These are phyloP conservation scores for Austroboletus festivus DNA, from an alignment of 768 basidiomycete species.

Conservation along the genomic window DNA sequence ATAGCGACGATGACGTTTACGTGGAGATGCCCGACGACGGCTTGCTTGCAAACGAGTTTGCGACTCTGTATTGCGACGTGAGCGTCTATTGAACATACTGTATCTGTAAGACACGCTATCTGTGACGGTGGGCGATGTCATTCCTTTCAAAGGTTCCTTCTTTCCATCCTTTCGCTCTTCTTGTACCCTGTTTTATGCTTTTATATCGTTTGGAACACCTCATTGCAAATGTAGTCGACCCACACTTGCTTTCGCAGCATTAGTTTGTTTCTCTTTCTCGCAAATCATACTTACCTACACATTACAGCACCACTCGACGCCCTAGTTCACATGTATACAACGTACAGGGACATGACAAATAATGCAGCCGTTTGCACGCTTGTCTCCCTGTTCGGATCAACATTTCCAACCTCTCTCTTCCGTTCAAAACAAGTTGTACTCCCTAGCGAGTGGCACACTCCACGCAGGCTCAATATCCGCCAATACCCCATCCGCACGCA, in stretches of 20 bases:
- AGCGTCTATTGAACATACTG: conserved; percentile 17
- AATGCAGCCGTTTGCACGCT: background rate
- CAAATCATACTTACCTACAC: background rate
- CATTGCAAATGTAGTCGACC: conserved; percentile 13
- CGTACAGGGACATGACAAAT: background rate
- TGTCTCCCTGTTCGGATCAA: background rate
- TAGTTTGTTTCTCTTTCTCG: too few relatives aligned
- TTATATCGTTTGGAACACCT: conserved; percentile 11
- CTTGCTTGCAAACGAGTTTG: conserved; percentile 19
- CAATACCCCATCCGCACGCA: conserved; percentile 71
- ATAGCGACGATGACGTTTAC: background rate
- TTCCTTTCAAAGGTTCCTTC: background rate
- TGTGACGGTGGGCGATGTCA: background rate
- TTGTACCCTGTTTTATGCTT: conserved; percentile 22
- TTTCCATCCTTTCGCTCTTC: background rate
- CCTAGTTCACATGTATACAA: conserved; percentile 3
- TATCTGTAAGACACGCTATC: background rate
- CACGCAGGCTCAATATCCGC: conserved; percentile 49
- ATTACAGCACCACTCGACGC: background rate
- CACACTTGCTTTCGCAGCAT: background rate
- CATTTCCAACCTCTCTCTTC: background rate
- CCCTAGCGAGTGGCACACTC: conserved; percentile 59
- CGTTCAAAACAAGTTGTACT: conserved; percentile 75
- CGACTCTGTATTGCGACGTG: conserved; percentile 18
- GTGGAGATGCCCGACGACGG: conserved; percentile 18